These are phyloP conservation scores for Capsella bursapastoris DNA, from an alignment of 345 rosid species.

Conservation along the genomic window DNA sequence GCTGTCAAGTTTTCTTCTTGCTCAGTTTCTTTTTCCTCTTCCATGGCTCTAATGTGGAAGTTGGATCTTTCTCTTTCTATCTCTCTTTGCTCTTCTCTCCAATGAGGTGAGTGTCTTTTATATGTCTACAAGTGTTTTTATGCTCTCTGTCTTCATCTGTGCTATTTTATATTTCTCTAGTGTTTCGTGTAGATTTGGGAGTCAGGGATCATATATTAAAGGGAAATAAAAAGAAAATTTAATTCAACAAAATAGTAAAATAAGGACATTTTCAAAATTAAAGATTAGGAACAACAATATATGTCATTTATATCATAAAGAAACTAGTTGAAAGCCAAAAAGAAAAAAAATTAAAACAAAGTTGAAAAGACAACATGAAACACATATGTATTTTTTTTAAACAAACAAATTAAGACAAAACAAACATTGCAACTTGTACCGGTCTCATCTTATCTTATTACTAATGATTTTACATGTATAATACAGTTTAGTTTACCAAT, in stretches of 20 bases:
- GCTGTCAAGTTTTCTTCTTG: conserved; percentile 40
- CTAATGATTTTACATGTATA: conserved; percentile 7
- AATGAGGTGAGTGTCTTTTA: conserved; percentile 25
- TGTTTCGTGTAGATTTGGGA: conserved; percentile 44
- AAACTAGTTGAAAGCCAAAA: background rate
- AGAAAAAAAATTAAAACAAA: background rate
- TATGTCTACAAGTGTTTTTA: conserved; percentile 29
- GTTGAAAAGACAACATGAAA: background rate
- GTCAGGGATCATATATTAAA: conserved; percentile 37
- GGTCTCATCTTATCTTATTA: conserved; percentile 13
- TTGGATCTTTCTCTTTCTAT: conserved; percentile 7
- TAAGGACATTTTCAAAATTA: conserved; percentile 23
- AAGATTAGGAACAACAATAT: conserved; percentile 19
- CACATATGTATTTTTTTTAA: background rate
- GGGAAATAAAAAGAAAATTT: conserved; percentile 16
- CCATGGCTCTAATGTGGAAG: conserved; percentile 47
- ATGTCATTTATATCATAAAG: conserved; percentile 25
- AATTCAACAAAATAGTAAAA: background rate
- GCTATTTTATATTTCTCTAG: conserved; percentile 12
- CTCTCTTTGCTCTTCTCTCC: conserved; percentile 17
- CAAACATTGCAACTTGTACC: too few species aligned
- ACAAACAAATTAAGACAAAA: conserved; percentile 12
- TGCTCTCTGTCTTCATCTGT: conserved; percentile 21
- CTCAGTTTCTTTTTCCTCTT: conserved; percentile 41
- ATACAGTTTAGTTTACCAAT: background rate